Evolutionary conservation across 225 moss, liverwort and hornwort genomes (phyloP), one percentile per base, ranked within the genome.

Genomic region (Pseudoscleropodium purum): DNA sequence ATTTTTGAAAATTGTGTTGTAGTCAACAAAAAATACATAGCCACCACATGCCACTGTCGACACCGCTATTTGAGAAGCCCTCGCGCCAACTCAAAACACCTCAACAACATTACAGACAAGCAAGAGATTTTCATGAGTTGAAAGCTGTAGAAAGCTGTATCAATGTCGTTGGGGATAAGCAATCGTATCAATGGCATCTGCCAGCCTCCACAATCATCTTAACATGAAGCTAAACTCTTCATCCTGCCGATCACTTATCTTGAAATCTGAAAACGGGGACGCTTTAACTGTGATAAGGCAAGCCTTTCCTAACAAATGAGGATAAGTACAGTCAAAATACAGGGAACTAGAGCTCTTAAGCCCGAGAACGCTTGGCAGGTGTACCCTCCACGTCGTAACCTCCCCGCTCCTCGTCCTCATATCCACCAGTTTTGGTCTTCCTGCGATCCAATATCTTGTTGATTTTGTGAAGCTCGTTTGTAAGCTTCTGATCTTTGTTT

Each of bases 401-500:
- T 69, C 90, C 95, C 76, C 95, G 94, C 63, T 93, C 95, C 52
- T 98, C 99, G 64, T 99, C 97, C 67, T 95, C 95, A 81, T 95
- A 95, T 29, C 93, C 96, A 80, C 97, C 97, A 75, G 95, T 95
- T 86, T 97, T 95, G 79, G 95, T 95, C 95, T 97, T 97, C 84
- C 97, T 99, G 83, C 97, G 97, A 91, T 99, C 99, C 90, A 99
- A 82, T 45, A 99, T 99, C 93, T 97, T 93, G 86, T 99, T 99
- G 24, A 99, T 99, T 93, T 97, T 99, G 84, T 99, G 99, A 74
- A 99, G 95, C 92, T 99, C 99, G 85, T 99, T 99, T 17, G 96
- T 99, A 34, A 99, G 95, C 90, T 99, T 99, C 88, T 99, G 99
- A 70, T 99, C 99, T 91, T 99, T 99, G 86, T 99, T 99, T 87